Conservation (phyloP, 2,329 filamentous ascomycete species). For the Cytospora chrysosperma region DNA sequence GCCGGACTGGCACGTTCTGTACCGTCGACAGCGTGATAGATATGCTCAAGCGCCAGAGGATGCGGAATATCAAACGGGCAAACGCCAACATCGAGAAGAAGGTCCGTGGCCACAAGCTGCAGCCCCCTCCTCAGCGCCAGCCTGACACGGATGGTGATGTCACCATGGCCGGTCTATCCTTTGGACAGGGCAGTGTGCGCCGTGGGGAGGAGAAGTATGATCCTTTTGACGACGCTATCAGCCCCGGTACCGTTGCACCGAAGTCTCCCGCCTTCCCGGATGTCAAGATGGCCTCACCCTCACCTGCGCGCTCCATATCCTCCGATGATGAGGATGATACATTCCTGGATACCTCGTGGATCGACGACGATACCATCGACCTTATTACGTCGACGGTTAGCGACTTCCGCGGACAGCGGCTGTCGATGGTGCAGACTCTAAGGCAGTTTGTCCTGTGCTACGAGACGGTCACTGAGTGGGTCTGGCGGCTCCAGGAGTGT, state of each 20-base stretch:
- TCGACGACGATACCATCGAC: constrained; percentile 70
- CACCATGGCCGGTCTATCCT: constrained; percentile 37
- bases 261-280: constrained; percentile 32
- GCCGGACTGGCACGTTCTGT: constrained; percentile 93
- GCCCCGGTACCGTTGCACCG: constrained; percentile 20
- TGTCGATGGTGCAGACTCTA: constrained; percentile 96
- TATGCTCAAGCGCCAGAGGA: constrained; percentile 86
- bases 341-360: constrained; percentile 57
- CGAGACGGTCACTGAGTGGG: constrained; percentile 90
- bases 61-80: constrained; percentile 29
- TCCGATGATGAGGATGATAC: constrained; percentile 23
- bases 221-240: constrained; percentile 21
- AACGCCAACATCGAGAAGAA: constrained; percentile 31
- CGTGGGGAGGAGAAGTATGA: constrained; percentile 1
- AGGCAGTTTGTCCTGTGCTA: constrained; percentile 95
- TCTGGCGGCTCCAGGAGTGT: constrained; percentile 51
- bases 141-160: constrained; percentile 47
- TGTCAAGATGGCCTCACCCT: constrained; percentile 25
- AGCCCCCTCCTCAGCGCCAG: constrained; percentile 25
- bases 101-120: constrained; percentile 19
- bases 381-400: constrained; percentile 84
- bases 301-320: constrained; percentile 3
- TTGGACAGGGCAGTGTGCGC: constrained; percentile 5
- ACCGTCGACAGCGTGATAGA: constrained; percentile 95
- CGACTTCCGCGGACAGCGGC: constrained; percentile 81